Evolutionary conservation across 805 yeast species (phyloP).

Genomic region (Saccharomyces mikatae): DNA sequence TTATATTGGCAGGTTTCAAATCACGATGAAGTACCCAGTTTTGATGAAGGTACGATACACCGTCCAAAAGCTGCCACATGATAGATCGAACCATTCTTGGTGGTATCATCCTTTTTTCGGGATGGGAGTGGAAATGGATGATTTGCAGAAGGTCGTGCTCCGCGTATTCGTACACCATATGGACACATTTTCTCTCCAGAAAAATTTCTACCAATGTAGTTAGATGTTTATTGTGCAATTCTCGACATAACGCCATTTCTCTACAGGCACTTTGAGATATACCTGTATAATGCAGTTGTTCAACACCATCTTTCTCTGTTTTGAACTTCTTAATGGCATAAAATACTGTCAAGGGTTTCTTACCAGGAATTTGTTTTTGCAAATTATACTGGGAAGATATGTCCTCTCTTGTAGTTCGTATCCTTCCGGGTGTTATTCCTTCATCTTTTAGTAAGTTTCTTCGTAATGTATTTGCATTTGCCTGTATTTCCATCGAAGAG

Average conservation of each 20-base stretch:
- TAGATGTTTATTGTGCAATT: conserved; percentile 70
- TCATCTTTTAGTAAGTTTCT: background rate
- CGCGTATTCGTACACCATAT: conserved; percentile 92
- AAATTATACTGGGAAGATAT: background rate
- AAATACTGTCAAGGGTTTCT: conserved; percentile 13
- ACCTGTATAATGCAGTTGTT: conserved; percentile 82
- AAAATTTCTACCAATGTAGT: conserved; percentile 75
- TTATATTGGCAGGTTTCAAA: conserved; percentile 93
- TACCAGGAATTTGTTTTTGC: background rate
- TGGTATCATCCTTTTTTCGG: conserved; percentile 72
- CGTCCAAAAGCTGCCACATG: conserved; percentile 87
- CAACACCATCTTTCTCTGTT: conserved; percentile 81
- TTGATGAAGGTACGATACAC: conserved; percentile 84
- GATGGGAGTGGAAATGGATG: conserved; percentile 89
- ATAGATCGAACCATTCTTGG: conserved; percentile 72
- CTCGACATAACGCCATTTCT: conserved; percentile 92
- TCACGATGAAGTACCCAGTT: conserved; percentile 96
- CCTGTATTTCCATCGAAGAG: background rate
- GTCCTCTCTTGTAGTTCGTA: background rate
- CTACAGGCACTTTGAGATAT: conserved; percentile 93
- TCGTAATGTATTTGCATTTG: background rate
- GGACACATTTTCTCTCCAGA: conserved; percentile 79
- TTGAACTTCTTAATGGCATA: conserved; percentile 93
- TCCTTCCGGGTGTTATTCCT: background rate
- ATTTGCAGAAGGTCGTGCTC: conserved; percentile 93